Conservation (phyloP, 208 protist genomes). For the Trypanosoma caninum region DNA sequence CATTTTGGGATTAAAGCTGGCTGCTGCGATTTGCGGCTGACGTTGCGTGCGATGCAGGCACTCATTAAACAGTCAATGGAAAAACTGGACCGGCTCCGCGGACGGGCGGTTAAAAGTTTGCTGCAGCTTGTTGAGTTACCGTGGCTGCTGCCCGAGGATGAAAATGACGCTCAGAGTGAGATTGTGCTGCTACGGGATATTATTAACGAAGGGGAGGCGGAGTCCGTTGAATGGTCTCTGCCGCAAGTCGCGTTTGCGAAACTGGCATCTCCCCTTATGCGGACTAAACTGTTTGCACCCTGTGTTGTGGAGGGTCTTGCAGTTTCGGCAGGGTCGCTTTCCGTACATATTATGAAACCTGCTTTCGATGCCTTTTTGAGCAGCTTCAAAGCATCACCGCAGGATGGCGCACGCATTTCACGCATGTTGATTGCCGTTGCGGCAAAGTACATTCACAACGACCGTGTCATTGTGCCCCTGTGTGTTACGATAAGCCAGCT, state of each 20-base stretch:
- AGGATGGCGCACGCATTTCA: conserved; percentile 34
- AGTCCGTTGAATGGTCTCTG: conserved; percentile 36
- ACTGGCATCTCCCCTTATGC: conserved; percentile 52
- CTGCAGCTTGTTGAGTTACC: conserved; percentile 15
- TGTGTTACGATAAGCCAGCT: conserved; percentile 56
- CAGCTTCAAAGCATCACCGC: conserved; percentile 28
- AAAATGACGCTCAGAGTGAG: background rate
- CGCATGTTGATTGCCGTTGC: conserved; percentile 53
- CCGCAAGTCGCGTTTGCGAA: conserved; percentile 40
- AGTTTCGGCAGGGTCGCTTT: conserved; percentile 82
- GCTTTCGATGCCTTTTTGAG: conserved; percentile 58
- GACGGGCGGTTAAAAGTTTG: conserved; percentile 43
- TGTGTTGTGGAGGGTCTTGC: conserved; percentile 77
- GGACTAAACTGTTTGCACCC: conserved; percentile 34
- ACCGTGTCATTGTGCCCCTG: conserved; percentile 82
- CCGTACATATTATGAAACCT: conserved; percentile 67
- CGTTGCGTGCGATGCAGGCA: conserved; percentile 34
- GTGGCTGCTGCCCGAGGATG: conserved; percentile 18
- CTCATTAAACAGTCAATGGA: conserved; percentile 84
- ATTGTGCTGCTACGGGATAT: conserved; percentile 6
- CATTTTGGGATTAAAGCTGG: conserved; percentile 23
- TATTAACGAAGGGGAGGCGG: background rate
- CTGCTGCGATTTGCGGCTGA: conserved; percentile 1
- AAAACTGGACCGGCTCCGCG: conserved; percentile 92
- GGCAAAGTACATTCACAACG: conserved; percentile 40